These are phyloP conservation scores for Pichia exigua DNA, from an alignment of 805 yeast genomes.

Conservation along the genomic window DNA sequence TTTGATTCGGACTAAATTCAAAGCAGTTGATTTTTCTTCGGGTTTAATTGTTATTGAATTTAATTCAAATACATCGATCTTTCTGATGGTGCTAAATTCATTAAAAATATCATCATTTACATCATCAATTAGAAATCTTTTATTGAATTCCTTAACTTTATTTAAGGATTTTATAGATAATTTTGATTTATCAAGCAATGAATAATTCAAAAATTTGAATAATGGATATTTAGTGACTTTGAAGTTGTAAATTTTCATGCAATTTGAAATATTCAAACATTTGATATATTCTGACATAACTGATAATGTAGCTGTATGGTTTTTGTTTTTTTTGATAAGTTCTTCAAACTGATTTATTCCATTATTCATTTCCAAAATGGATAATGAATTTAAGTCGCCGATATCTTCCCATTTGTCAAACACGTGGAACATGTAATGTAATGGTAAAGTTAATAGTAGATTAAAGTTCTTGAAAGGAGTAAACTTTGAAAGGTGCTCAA, in stretches of 20 bases:
- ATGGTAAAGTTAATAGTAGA: background rate
- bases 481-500: background rate
- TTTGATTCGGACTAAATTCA: constrained; percentile 5
- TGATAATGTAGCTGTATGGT: background rate
- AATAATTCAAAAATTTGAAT: background rate
- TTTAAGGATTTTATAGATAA: background rate
- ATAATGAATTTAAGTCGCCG: constrained; percentile 1
- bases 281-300: background rate
- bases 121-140: background rate
- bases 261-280: constrained; percentile 1
- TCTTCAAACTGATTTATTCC: background rate
- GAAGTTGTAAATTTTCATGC: constrained; percentile 2
- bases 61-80: background rate
- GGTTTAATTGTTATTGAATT: background rate
- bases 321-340: background rate
- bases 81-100: background rate
- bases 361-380: background rate
- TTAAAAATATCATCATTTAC: background rate
- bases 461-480: background rate
- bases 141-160: constrained; percentile 2
- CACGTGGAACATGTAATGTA: background rate
- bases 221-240: background rate
- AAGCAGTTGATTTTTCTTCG: background rate
- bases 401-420: constrained; percentile 5
- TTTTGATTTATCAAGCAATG: too few relatives aligned